Evolutionary conservation across 2,329 filamentous ascomycete genomes (phyloP).

Genomic region (Penicillium sp.): DNA sequence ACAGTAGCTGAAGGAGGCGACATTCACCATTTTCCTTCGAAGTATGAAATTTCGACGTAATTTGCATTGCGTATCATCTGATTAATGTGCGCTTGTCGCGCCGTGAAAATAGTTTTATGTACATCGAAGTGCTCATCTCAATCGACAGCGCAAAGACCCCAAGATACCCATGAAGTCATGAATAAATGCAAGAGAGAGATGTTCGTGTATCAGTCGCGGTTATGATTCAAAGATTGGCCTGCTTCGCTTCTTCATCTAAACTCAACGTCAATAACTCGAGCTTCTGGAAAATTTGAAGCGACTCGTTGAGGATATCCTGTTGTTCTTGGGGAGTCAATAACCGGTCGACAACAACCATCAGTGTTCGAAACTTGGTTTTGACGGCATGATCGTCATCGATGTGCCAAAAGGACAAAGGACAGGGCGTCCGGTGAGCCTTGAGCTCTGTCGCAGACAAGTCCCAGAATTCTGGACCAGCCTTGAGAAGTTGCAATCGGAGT

Average conservation of each 20-base stretch:
- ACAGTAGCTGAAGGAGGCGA: neutral
- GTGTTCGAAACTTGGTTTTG: slow-evolving; percentile 3
- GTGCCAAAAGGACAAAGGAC: slow-evolving; percentile 15
- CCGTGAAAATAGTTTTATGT: neutral
- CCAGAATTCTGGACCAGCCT: slow-evolving; percentile 14
- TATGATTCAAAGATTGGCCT: neutral
- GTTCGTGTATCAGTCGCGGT: neutral
- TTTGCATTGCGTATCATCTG: neutral
- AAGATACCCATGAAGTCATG: neutral
- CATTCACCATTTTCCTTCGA: neutral
- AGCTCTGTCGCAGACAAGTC: slow-evolving; percentile 10
- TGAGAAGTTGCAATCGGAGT: slow-evolving; percentile 9
- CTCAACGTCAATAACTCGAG: slow-evolving; percentile 6
- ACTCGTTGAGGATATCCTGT: slow-evolving; percentile 11
- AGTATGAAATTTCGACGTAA: neutral
- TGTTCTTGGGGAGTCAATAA: slow-evolving; percentile 9
- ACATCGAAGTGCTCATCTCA: neutral
- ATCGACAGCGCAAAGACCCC: neutral
- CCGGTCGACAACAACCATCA: neutral
- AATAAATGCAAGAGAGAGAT: neutral
- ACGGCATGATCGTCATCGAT: slow-evolving; percentile 5
- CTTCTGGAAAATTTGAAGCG: slow-evolving; percentile 5
- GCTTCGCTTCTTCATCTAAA: slow-evolving; percentile 8
- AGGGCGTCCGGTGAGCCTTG: neutral
- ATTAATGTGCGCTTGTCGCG: neutral